These are phyloP conservation scores for Triticum turgidum DNA, from an alignment of 176 grass and related monocot species.

Conservation along the genomic window DNA sequence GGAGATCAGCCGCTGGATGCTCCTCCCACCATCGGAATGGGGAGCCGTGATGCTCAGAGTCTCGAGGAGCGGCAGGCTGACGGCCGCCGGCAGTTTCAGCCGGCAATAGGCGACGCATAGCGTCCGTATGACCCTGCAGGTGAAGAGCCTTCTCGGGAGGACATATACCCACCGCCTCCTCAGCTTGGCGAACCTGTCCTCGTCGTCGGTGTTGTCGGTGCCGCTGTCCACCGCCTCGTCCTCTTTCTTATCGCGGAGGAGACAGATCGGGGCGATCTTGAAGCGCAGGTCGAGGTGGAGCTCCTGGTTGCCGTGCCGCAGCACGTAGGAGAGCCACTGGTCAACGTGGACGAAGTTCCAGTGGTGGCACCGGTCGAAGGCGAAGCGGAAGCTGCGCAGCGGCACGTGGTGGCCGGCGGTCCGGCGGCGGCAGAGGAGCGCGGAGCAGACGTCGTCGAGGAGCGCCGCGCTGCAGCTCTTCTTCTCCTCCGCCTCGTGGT, in stretches of 20 bases:
- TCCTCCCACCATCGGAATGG: background rate
- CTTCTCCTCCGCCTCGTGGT: no score
- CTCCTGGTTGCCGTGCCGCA: background rate
- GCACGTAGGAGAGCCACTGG: background rate
- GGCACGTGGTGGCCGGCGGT: no score
- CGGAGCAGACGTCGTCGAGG: no score
- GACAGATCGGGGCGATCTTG: background rate
- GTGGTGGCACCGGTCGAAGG: background rate
- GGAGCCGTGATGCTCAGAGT: background rate
- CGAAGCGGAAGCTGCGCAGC: no score
- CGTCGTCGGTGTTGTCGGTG: no score
- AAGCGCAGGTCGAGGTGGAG: background rate
- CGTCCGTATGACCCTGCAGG: background rate
- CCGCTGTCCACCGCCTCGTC: no score
- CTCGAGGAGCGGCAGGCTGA: background rate
- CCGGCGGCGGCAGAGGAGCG: no score
- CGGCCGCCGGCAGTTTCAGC: background rate
- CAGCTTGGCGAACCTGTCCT: no score
- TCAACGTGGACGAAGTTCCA: background rate
- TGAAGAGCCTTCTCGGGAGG: background rate
- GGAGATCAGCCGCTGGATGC: background rate
- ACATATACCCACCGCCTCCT: background rate
- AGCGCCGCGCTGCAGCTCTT: no score
- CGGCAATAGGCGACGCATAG: background rate
- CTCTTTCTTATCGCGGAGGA: background rate